These are phyloP conservation scores for Candida tunisiensis DNA, from an alignment of 1,139 yeast genomes.

Conservation along the genomic window DNA sequence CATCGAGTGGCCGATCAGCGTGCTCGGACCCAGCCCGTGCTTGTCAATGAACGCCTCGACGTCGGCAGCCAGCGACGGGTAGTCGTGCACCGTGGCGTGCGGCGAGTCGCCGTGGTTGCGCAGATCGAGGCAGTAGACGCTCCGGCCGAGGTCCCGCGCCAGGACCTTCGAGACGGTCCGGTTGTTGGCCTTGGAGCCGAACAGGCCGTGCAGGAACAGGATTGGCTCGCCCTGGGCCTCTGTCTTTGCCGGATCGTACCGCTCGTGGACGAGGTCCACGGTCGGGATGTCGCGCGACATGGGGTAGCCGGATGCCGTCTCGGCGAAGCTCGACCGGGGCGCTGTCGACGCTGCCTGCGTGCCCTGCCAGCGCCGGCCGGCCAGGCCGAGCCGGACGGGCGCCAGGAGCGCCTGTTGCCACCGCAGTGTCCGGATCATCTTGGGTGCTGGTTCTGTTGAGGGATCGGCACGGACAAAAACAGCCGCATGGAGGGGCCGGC, in stretches of 20 bases:
- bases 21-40: conserved; percentile 32
- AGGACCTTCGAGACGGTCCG: conserved; percentile 46
- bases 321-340: too few species aligned
- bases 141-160: conserved; percentile 20
- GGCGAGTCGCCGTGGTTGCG: conserved; percentile 93
- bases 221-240: conserved; percentile 29
- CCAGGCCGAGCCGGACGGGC: too few species aligned
- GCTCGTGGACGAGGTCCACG: conserved; percentile 30
- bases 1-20: conserved; percentile 88
- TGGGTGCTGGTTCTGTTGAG: too few species aligned
- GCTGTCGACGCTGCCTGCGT: too few species aligned
- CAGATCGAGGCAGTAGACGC: conserved; percentile 57
- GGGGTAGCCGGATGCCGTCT: neutral
- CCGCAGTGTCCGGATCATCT: too few species aligned
- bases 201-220: conserved; percentile 71
- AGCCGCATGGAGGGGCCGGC: too few species aligned
- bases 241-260: conserved; percentile 14
- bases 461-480: too few species aligned
- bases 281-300: conserved; percentile 19
- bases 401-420: too few species aligned
- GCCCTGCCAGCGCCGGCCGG: too few species aligned
- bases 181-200: conserved; percentile 71
- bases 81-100: conserved; percentile 50
- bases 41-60: conserved; percentile 51
- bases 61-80: conserved; percentile 72